Conservation (phyloP, 2,329 filamentous ascomycete species). For the Xylaria polymorpha region DNA sequence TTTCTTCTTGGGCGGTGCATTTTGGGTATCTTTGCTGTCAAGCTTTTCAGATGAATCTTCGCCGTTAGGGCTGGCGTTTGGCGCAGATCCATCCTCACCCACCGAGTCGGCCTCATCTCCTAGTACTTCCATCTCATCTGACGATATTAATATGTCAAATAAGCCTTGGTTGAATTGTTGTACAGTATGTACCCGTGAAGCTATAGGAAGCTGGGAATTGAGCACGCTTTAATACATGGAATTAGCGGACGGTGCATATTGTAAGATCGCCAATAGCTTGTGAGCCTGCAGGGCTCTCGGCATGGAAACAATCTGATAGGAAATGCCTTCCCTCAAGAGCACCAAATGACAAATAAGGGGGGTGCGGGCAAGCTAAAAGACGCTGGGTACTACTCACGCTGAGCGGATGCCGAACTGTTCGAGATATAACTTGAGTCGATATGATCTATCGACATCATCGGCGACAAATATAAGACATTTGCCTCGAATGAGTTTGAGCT, state of each 20-base stretch:
- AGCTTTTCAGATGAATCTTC: constrained; percentile 54
- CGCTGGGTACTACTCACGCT: constrained; percentile 35
- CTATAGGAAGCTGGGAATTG: constrained; percentile 94
- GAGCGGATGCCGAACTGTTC: constrained; percentile 97
- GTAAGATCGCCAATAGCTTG: neutral
- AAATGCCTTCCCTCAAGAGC: neutral
- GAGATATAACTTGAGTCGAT: constrained; percentile 92
- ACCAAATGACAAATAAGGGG: neutral
- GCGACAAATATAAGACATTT: constrained; percentile 86
- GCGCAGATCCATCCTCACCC: constrained; percentile 50
- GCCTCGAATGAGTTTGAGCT: constrained; percentile 91
- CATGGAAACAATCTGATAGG: neutral
- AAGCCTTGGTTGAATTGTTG: constrained; percentile 97
- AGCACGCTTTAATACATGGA: constrained; percentile 54
- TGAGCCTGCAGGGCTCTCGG: neutral
- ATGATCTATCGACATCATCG: constrained; percentile 66
- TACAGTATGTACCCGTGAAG: constrained; percentile 92
- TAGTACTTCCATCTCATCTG: constrained; percentile 88
- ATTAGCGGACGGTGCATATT: constrained; percentile 19
- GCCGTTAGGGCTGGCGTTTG: constrained; percentile 58
- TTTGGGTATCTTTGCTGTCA: constrained; percentile 46
- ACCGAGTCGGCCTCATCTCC: constrained; percentile 67
- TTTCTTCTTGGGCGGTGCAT: constrained; percentile 66
- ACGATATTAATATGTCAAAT: constrained; percentile 98
- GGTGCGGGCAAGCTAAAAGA: constrained; percentile 66